Conservation (phyloP, 306 rosid genomes). For the Purshia tridentata region DNA sequence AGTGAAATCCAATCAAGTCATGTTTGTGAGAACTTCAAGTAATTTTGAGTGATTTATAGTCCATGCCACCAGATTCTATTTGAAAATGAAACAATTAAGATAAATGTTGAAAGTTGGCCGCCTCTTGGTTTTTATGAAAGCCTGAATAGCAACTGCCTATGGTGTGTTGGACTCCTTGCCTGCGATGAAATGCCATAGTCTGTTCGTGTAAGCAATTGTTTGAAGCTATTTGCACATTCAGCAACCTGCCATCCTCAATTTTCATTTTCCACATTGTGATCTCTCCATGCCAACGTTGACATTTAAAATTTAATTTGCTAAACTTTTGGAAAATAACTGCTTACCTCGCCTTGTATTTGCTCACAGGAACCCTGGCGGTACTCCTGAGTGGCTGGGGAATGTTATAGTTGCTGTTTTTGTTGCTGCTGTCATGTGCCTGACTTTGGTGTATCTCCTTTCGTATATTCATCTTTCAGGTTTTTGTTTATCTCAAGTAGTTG, state of each 20-base stretch:
- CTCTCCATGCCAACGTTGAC: background rate
- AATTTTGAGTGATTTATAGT: background rate
- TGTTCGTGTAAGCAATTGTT: background rate
- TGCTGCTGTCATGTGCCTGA: constrained; percentile 60
- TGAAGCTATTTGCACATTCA: background rate
- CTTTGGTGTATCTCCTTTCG: constrained; percentile 86
- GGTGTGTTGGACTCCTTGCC: background rate
- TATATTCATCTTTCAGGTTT: constrained; percentile 93
- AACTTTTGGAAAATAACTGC: constrained; percentile 14
- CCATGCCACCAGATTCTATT: constrained; percentile 7
- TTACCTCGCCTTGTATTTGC: constrained; percentile 24
- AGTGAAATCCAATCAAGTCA: background rate
- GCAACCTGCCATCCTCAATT: background rate
- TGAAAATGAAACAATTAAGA: background rate
- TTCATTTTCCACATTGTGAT: background rate
- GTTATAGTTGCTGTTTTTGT: constrained; percentile 57
- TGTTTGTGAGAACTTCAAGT: background rate
- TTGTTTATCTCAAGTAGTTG: constrained; percentile 18
- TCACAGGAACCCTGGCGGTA: constrained; percentile 85
- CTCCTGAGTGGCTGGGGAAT: constrained; percentile 92
- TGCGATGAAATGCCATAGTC: background rate
- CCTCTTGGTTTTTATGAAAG: background rate
- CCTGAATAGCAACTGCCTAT: background rate
- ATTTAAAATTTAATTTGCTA: constrained; percentile 4
- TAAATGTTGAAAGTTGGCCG: background rate